These are phyloP conservation scores for Murraya koenigii DNA, from an alignment of 345 rosid species.

Conservation along the genomic window DNA sequence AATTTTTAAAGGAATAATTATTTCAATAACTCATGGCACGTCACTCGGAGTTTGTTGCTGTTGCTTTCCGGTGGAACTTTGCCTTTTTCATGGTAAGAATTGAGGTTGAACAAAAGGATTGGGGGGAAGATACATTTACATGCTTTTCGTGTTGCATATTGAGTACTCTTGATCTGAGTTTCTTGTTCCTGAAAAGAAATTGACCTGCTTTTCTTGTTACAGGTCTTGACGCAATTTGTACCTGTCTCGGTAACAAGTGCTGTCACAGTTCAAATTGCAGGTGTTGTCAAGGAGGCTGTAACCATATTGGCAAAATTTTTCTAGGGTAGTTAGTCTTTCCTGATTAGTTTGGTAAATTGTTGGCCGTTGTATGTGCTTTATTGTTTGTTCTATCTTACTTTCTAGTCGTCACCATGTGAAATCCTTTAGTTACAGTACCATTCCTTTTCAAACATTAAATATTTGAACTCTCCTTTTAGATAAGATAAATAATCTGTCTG, in stretches of 20 bases:
- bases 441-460: not conserved
- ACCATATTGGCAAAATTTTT: constrained; percentile 72
- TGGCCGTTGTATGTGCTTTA: not conserved
- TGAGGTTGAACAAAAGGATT: not conserved
- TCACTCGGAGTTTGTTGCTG: constrained; percentile 79
- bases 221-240: constrained; percentile 87
- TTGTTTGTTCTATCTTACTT: not conserved
- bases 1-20: constrained; percentile 64
- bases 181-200: not conserved
- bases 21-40: constrained; percentile 75
- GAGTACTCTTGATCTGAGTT: not conserved
- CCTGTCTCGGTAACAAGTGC: constrained; percentile 99
- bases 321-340: not conserved
- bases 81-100: constrained; percentile 88
- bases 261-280: constrained; percentile 96
- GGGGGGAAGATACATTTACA: not conserved
- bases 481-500: not conserved
- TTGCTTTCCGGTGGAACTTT: constrained; percentile 95
- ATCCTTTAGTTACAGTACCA: not conserved
- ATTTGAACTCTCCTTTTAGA: not conserved
- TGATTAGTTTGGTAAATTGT: not conserved
- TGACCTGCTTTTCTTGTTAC: constrained; percentile 26
- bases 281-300: constrained; percentile 97
- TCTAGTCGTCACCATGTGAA: not conserved
- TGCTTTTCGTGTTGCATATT: constrained; percentile 6